These are phyloP conservation scores for Zymoseptoria ardabiliae DNA, from an alignment of 2,329 filamentous ascomycete species.

Conservation along the genomic window DNA sequence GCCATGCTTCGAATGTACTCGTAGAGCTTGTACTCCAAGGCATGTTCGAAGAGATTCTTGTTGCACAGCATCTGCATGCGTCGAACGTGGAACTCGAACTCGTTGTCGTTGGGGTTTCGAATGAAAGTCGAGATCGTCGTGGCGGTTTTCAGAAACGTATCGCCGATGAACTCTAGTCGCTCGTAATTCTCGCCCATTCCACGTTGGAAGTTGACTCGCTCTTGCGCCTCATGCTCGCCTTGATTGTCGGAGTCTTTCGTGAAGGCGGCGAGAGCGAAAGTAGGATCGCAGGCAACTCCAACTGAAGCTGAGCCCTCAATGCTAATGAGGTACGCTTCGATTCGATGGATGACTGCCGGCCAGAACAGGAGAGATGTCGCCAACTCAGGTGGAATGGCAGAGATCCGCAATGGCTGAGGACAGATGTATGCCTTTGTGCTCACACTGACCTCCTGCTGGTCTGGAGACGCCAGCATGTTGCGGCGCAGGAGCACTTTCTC, in stretches of 20 bases:
- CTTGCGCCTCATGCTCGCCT: constrained; percentile 56
- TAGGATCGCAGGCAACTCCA: constrained; percentile 55
- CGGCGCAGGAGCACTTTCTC: constrained; percentile 68
- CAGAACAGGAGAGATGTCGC: constrained; percentile 68
- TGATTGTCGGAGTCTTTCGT: constrained; percentile 89
- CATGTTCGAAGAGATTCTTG: constrained; percentile 74
- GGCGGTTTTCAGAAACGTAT: constrained; percentile 91
- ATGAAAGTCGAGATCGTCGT: constrained; percentile 84
- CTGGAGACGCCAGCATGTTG: constrained; percentile 68
- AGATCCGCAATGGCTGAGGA: constrained; percentile 69
- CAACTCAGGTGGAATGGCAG: constrained; percentile 60
- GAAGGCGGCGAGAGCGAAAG: constrained; percentile 75
- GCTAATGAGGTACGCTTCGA: constrained; percentile 75
- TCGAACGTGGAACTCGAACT: constrained; percentile 82
- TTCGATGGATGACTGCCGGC: constrained; percentile 74
- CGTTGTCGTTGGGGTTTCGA: constrained; percentile 66
- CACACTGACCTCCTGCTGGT: constrained; percentile 45
- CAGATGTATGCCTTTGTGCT: constrained; percentile 55
- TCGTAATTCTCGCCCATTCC: constrained; percentile 96
- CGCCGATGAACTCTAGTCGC: constrained; percentile 84
- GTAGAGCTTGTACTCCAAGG: constrained; percentile 58
- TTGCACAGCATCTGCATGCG: constrained; percentile 92
- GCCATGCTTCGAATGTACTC: constrained; percentile 75
- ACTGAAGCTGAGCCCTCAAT: constrained; percentile 65
- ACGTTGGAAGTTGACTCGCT: constrained; percentile 65